Conservation (phyloP, 2,329 filamentous ascomycete species). For the Paracamarosporium sp. region DNA sequence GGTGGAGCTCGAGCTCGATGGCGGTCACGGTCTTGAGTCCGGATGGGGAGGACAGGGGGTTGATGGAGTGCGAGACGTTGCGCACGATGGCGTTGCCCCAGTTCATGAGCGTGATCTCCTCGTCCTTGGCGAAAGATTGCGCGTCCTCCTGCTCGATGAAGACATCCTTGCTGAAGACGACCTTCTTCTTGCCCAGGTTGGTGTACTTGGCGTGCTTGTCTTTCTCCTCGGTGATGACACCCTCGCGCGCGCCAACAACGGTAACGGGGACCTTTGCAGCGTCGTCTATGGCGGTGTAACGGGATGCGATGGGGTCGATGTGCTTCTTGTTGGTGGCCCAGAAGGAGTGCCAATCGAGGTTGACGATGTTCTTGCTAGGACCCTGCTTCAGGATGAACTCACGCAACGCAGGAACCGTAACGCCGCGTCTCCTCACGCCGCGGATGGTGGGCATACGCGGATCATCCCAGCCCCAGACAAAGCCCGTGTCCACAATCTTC, state of each 20-base stretch:
- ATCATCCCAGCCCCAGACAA: conserved; percentile 86
- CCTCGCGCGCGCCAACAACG: conserved; percentile 66
- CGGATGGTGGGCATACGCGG: conserved; percentile 86
- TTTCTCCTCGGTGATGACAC: conserved; percentile 71
- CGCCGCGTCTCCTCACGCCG: conserved; percentile 77
- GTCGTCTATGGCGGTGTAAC: conserved; percentile 66
- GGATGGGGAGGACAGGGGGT: conserved; percentile 55
- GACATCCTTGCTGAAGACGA: conserved; percentile 76
- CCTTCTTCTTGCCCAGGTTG: conserved; percentile 83
- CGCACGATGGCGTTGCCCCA: conserved; percentile 91
- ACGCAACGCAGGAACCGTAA: conserved; percentile 78
- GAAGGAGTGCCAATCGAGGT: conserved; percentile 79
- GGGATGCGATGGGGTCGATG: conserved; percentile 56
- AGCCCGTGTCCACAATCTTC: conserved; percentile 78
- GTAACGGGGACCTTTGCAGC: conserved; percentile 75
- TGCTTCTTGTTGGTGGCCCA: conserved; percentile 63
- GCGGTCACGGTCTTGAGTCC: conserved; percentile 63
- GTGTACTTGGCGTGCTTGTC: conserved; percentile 91
- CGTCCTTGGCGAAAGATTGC: conserved; percentile 78
- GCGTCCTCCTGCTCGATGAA: conserved; percentile 88
- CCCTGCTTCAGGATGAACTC: conserved; percentile 88
- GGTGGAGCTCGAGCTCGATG: conserved; percentile 84
- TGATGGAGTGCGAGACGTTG: conserved; percentile 64
- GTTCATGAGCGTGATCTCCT: conserved; percentile 95
- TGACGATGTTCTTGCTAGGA: conserved; percentile 81